Percentiles rank a stretch among this genome's conserved stretches.
These are phyloP conservation scores for Annulohypoxylon maeteangense DNA, from an alignment of 495 filamentous ascomycete genomes.

Conservation along the genomic window DNA sequence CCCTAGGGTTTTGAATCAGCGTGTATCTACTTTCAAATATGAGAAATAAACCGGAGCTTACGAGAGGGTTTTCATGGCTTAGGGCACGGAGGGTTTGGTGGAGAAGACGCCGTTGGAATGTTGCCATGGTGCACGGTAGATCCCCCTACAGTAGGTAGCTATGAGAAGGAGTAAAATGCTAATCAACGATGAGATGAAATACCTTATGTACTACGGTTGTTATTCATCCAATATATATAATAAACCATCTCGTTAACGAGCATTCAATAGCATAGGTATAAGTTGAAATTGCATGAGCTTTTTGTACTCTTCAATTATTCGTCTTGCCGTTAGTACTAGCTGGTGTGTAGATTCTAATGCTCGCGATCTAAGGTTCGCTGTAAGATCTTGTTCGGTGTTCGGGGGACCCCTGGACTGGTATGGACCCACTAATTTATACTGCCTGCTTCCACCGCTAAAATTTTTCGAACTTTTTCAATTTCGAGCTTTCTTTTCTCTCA, in stretches of 20 bases:
- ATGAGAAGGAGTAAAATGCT: neutral
- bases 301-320: neutral
- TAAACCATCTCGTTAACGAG: neutral
- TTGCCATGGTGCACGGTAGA: conserved; percentile 57
- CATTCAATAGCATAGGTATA: neutral
- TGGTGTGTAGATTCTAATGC: neutral
- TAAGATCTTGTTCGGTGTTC: conserved; percentile 2
- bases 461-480: conserved; percentile 53
- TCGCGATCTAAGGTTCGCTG: neutral
- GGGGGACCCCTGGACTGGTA: conserved; percentile 6
- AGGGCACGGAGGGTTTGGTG: conserved; percentile 72
- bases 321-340: neutral
- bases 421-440: conserved; percentile 42
- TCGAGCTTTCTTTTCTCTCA: conserved; percentile 31
- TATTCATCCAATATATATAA: neutral
- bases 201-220: no score
- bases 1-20: conserved; percentile 64
- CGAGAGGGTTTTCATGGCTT: conserved; percentile 92
- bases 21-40: neutral
- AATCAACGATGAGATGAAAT: neutral
- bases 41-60: conserved; percentile 50
- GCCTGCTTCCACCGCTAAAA: conserved; percentile 60
- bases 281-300: neutral
- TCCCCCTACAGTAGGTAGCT: neutral
- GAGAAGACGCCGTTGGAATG: conserved; percentile 62